These are phyloP conservation scores for Coniferiporia sulphurascens DNA, from an alignment of 1,284 basidiomycete species.

Conservation along the genomic window DNA sequence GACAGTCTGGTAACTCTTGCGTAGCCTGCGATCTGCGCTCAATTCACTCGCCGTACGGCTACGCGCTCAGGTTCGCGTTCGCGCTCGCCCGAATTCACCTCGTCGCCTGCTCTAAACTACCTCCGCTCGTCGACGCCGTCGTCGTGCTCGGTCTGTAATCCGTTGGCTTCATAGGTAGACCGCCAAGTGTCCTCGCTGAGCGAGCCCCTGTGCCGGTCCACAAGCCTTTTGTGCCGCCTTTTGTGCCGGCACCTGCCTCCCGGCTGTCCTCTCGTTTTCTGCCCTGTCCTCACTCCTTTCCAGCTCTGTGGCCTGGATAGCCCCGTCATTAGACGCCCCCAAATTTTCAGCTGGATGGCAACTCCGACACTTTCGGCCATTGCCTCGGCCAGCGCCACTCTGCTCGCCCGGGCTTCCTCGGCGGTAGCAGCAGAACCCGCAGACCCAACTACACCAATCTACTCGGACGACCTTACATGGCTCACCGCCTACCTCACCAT, in stretches of 20 bases:
- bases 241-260: neutral
- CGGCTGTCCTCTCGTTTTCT: neutral
- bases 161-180: no score
- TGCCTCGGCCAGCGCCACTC: neutral
- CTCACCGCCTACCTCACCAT: constrained; percentile 51
- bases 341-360: neutral
- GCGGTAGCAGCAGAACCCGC: constrained; percentile 26
- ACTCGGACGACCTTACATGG: constrained; percentile 45
- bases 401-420: neutral
- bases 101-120: no score
- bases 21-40: neutral
- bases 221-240: no score
- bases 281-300: neutral
- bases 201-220: no score
- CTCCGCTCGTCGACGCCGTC: no score
- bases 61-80: no score
- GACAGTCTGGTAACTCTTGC: neutral
- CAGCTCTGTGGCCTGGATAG: neutral
- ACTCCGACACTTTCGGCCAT: neutral
- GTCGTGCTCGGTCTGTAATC: no score
- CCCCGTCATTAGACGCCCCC: neutral
- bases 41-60: neutral
- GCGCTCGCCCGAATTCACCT: no score
- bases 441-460: constrained; percentile 43
- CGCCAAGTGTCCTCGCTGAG: no score